Evolutionary conservation across 2,329 filamentous ascomycete species (phyloP).

Genomic region (Cladosporium sp.): DNA sequence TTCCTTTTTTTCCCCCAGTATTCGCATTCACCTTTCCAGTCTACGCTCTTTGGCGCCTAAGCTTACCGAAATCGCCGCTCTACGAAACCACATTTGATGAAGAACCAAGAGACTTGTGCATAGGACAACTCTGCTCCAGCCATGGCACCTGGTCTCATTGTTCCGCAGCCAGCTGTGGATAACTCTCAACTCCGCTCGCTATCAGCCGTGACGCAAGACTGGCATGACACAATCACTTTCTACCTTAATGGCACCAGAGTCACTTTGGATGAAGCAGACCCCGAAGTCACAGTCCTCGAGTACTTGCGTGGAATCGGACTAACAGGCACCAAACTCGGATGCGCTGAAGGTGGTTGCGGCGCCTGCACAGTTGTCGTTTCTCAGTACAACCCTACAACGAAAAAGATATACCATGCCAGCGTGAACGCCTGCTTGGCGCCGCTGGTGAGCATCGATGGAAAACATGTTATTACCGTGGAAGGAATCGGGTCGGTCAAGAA

Average conservation of each 20-base stretch:
- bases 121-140: background rate
- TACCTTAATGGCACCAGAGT: slow-evolving; percentile 93
- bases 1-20: background rate
- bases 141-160: slow-evolving; percentile 57
- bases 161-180: slow-evolving; percentile 41
- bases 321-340: slow-evolving; percentile 94
- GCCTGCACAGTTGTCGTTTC: slow-evolving; percentile 94
- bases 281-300: slow-evolving; percentile 85
- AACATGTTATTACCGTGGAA: slow-evolving; percentile 96
- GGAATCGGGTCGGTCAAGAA: slow-evolving; percentile 84
- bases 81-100: background rate
- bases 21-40: background rate
- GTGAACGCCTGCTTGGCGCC: slow-evolving; percentile 95
- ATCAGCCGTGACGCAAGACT: slow-evolving; percentile 64
- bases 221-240: slow-evolving; percentile 84
- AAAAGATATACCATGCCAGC: slow-evolving; percentile 89
- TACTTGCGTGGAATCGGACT: slow-evolving; percentile 89
- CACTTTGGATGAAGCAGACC: slow-evolving; percentile 78
- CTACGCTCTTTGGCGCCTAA: background rate
- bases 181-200: slow-evolving; percentile 45
- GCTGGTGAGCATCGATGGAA: slow-evolving; percentile 87
- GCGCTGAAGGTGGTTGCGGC: slow-evolving; percentile 92
- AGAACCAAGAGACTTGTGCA: background rate
- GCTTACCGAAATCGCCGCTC: background rate
- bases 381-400: slow-evolving; percentile 88